Base-by-base conservation (phyloP, 768 basidiomycete genomes). In the Russula sp. region DNA sequence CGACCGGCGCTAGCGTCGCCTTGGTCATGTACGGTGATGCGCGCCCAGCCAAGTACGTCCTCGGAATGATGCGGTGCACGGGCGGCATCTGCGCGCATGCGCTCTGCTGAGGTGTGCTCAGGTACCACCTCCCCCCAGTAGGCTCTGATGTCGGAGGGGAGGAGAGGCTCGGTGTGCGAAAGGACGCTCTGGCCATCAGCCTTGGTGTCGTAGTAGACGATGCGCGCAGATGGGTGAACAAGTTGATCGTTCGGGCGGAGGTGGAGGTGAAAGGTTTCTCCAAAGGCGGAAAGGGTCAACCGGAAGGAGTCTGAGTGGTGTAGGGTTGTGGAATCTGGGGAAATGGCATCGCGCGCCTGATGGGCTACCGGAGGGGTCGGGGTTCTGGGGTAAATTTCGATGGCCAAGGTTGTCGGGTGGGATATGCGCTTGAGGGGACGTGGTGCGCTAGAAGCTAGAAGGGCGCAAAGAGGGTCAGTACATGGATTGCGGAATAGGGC, bases 51-150 rank as follows among this genome's bases (percentile, higher is more conserved):
- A 11, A 87, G 77, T 47, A 81, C 80, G 34, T 78, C 74, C 10
- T 68, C 66, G 55, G 78, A 73, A 62, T 78, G 78, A 56, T 71
- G 73, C 44, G 76, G 78, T 4, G 81, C 80, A 51, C 84, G 80
- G 6, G 83, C 86, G 22, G 79, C 78, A 71, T 88, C 88, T 69
- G 86, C 84, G 32, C 82, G 79, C 79, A 87, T 76, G 45, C 86
- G 82, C 18, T 74, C 73, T 4, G 73, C 72, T 6, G 87, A 82
- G 59, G 80, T 74, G 37, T 80, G 71, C n/a, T 78, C 76, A 59
- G 81, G 77, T 57, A 94, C 77, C 45, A 93, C 90, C 65, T 90
- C 87, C 11, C 91, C 91, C 74, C 80, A 79, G 72, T 88, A 94
- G 18, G 85, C 86, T 69, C 78, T 81, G 54, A 90, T 83, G 31